Percentiles rank a stretch among this genome's conserved stretches.
These are phyloP conservation scores for Sanghuangporus sanghuang DNA, from an alignment of 1,284 basidiomycete species.

Conservation along the genomic window DNA sequence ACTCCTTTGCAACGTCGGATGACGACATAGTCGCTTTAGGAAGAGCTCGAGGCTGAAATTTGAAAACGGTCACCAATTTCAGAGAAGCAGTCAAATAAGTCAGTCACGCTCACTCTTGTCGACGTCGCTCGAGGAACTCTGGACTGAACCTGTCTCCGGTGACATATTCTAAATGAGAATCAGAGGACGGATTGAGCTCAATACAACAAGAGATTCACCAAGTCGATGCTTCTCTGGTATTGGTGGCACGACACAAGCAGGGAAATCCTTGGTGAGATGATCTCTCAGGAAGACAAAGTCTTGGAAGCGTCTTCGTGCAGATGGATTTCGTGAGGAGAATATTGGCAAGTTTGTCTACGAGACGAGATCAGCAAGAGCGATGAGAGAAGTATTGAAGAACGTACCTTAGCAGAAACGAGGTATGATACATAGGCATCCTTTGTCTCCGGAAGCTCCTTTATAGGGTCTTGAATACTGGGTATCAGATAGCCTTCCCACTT, in stretches of 20 bases:
- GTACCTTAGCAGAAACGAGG: slow-evolving; percentile 83
- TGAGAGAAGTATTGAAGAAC: slow-evolving; percentile 20
- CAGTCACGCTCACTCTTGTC: slow-evolving; percentile 70
- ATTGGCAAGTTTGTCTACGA: slow-evolving; percentile 73
- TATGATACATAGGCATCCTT: slow-evolving; percentile 97
- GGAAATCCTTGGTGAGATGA: slow-evolving; percentile 87
- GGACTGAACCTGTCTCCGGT: slow-evolving; percentile 96
- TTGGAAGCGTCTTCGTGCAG: slow-evolving; percentile 85
- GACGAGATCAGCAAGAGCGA: neutral
- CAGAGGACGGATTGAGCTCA: neutral
- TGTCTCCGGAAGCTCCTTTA: slow-evolving; percentile 93
- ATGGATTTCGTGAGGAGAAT: slow-evolving; percentile 71
- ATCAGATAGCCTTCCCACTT: slow-evolving; percentile 90
- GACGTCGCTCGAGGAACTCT: slow-evolving; percentile 92
- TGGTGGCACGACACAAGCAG: slow-evolving; percentile 93
- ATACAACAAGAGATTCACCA: slow-evolving; percentile 50
- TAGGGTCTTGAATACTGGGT: slow-evolving; percentile 84
- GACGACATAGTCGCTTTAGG: slow-evolving; percentile 83
- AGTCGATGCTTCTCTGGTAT: slow-evolving; percentile 95
- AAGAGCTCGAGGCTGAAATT: slow-evolving; percentile 83
- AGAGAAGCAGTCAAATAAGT: neutral
- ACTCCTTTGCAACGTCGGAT: slow-evolving; percentile 92
- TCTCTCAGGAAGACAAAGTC: slow-evolving; percentile 96
- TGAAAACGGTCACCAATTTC: neutral
- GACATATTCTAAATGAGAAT: slow-evolving; percentile 74